Evolutionary conservation across 192 early-diverging fungal genomes (phyloP).

Genomic region (Dissophora globulifera): DNA sequence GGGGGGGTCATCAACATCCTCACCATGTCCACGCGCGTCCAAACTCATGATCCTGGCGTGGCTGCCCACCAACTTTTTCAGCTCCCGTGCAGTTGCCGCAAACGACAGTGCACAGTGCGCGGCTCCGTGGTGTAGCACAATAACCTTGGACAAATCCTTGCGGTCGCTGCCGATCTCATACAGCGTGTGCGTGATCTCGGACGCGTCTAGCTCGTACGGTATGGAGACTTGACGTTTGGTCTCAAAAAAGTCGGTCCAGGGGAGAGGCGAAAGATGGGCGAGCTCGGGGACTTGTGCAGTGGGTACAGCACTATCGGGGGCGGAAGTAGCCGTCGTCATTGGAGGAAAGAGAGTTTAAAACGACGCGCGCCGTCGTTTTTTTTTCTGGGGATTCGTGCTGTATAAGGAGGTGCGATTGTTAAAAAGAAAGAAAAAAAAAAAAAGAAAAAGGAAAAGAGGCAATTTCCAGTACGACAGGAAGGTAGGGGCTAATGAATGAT

Average conservation of each 20-base stretch:
- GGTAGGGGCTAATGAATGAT: too few relatives aligned
- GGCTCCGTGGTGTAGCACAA: slow-evolving; percentile 69
- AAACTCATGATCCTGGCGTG: slow-evolving; percentile 56
- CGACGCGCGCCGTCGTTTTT: too few relatives aligned
- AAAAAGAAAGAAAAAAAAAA: too few relatives aligned
- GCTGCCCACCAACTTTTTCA: slow-evolving; percentile 22
- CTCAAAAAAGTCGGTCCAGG: slow-evolving; percentile 24
- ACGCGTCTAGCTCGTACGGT: slow-evolving; percentile 2
- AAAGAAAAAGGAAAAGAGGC: too few relatives aligned
- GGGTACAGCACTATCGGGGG: background rate
- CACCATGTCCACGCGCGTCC: slow-evolving; percentile 69
- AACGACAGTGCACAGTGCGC: slow-evolving; percentile 67
- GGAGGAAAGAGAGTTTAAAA: too few relatives aligned
- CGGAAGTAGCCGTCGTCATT: background rate
- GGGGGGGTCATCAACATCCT: background rate
- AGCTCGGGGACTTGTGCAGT: background rate
- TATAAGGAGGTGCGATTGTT: too few relatives aligned
- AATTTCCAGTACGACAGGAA: too few relatives aligned
- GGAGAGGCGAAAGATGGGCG: background rate
- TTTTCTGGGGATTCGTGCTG: too few relatives aligned
- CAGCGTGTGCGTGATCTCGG: slow-evolving; percentile 5
- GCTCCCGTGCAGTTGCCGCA: slow-evolving; percentile 55
- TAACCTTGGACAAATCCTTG: slow-evolving; percentile 48
- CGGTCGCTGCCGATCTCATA: slow-evolving; percentile 21
- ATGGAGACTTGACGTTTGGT: slow-evolving; percentile 21